Percentiles rank a stretch among this genome's conserved stretches.
Evolutionary conservation across 2,329 filamentous ascomycete species (phyloP).

Genomic region (Elsinoe perseae): DNA sequence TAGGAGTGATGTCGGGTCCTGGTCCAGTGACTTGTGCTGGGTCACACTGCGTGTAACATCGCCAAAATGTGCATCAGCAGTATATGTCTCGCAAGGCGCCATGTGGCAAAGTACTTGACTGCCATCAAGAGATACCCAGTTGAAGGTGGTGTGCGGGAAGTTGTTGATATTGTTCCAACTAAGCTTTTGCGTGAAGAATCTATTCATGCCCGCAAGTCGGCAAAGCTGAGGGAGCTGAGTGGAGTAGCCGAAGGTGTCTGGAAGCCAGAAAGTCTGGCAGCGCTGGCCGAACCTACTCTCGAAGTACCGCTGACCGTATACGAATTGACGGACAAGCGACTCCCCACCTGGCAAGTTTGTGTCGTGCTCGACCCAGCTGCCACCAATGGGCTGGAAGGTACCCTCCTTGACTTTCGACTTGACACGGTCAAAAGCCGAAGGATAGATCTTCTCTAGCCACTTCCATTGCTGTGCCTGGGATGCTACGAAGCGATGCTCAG

Average conservation of each 20-base stretch:
- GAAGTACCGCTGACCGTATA: conserved; percentile 93
- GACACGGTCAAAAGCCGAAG: conserved; percentile 79
- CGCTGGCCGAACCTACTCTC: conserved; percentile 85
- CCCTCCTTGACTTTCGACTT: conserved; percentile 86
- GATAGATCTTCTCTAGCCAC: conserved; percentile 88
- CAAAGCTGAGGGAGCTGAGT: conserved; percentile 90
- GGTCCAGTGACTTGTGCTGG: conserved; percentile 92
- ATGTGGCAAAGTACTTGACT: conserved; percentile 97
- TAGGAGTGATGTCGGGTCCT: conserved; percentile 81
- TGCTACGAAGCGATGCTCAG: conserved; percentile 84
- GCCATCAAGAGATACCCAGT: conserved; percentile 93
- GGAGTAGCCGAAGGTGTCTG: conserved; percentile 96
- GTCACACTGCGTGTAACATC: conserved; percentile 83
- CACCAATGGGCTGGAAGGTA: conserved; percentile 88
- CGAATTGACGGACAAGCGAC: conserved; percentile 84
- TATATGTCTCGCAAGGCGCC: conserved; percentile 93
- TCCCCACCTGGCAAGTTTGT: conserved; percentile 96
- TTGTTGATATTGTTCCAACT: conserved; percentile 99
- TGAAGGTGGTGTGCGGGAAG: conserved; percentile 97
- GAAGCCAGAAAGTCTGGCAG: conserved; percentile 90
- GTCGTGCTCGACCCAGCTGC: conserved; percentile 98
- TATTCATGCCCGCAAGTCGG: conserved; percentile 86
- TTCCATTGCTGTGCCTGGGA: conserved; percentile 97
- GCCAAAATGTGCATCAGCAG: conserved; percentile 86
- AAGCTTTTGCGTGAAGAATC: conserved; percentile 96